Evolutionary conservation across 495 filamentous ascomycete genomes (phyloP), one percentile per base, ranked within the genome.

Genomic region (Pseudevernia furfuracea): DNA sequence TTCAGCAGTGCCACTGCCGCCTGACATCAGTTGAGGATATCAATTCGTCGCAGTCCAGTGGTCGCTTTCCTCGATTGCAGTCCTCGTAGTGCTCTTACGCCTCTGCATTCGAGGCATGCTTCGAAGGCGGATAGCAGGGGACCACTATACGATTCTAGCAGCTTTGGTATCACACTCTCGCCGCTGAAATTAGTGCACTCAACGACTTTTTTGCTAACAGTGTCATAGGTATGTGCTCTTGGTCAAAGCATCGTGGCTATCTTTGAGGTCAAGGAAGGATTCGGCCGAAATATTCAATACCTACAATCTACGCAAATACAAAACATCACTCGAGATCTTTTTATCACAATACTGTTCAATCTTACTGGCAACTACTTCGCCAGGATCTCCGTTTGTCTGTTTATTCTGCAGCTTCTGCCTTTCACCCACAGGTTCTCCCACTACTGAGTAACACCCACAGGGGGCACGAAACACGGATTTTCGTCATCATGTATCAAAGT

Each of bases 311-410:
- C 32, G 32, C 32, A 36, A 17, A n/a, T 58, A 19, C 2, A 58
- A 23, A 38, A 58, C 21, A 17, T 58, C n/a, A n/a, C 5, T 15
- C 56, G 37, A 58, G 32, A 37, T 12, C 4, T 19, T 3, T 37
- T 15, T 15, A 15, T 39, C 32, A n/a, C 15, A 11, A 21, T 58
- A n/a, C n/a, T 58, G 2, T 58, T 58, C 32, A 10, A 38, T 23
- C 2, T 58, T 14, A 15, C 8, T 36, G 56, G 56, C 21, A 58
- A 15, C 0, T 58, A 3, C 37, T 58, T 58, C 9, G 37, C n/a
- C 21, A 36, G 56, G 37, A 38, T 58, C 32, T n/a, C 56, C 19
- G 56, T 58, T 37, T 58, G 56, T 17, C 56, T 58, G 6, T 58
- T 58, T 19, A 58, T 58, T 1, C 32, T 58, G 23, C 56, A 58